Base-by-base conservation (phyloP, 139 green algal genomes). In the Volvox reticuliferus region DNA sequence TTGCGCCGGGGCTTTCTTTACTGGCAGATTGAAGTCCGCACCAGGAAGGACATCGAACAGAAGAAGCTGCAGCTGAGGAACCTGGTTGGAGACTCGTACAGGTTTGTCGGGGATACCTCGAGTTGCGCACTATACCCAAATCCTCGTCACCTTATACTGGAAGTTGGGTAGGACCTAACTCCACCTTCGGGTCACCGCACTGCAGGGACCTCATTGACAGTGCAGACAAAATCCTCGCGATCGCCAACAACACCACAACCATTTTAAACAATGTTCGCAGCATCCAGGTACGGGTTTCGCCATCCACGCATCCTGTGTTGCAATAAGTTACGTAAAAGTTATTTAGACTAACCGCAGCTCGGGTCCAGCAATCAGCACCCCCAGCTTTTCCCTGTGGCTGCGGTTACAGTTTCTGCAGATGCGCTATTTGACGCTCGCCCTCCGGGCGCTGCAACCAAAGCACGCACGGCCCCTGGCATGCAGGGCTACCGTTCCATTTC, bases 121-220 rank as follows among this genome's bases (percentile, higher is more conserved):
- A 12, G 21, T 73, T 73, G 12, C 65, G 12, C 12, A 55, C n/a
- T 5, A 55, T 55, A 55, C 44, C 44, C 44, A 55, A 14, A 55
- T 55, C 9, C 44, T 5, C 44, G 44, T 55, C 44, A 9, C 44
- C 44, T 55, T 55, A 55, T 55, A 55, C 44, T 9, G 44, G 44
- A 9, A 55, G 44, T 55, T 55, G 44, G 44, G 44, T 55, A 55
- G 44, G 44, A 55, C 44, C 5, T 55, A 55, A 55, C 44, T 55
- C 44, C 44, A 55, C 44, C 44, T 73, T 28, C 65, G 65, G 65
- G 65, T 73, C 24, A 73, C 19, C 24, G 24, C 65, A 12, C 65
- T 93, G 91, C 93, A 98, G 97, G 82, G 97, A 99, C 82, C 93
- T 99, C 24, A 99, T 99, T 69, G 96, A 97, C 68, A 98, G 95